These are phyloP conservation scores for Sanghuangporus sanghuang DNA, from an alignment of 1,284 basidiomycete genomes.

Conservation along the genomic window DNA sequence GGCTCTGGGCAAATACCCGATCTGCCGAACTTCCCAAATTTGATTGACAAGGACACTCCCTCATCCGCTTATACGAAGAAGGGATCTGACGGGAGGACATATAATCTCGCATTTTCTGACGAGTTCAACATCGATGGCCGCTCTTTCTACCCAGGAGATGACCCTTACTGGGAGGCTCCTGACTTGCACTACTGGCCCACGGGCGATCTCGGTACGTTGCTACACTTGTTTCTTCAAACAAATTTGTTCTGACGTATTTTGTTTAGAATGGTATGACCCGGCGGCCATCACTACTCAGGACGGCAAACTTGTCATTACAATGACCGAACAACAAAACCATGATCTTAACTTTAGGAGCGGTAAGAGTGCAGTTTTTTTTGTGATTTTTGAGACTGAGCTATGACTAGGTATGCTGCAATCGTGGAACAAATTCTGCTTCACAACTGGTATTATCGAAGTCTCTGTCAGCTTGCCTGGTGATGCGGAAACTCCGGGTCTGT, in stretches of 20 bases:
- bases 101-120: slow-evolving; percentile 46
- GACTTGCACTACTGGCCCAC: slow-evolving; percentile 61
- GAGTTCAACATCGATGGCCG: slow-evolving; percentile 50
- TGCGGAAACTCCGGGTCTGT: slow-evolving; percentile 36
- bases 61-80: slow-evolving; percentile 14
- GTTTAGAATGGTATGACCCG: slow-evolving; percentile 53
- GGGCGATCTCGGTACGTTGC: slow-evolving; percentile 32
- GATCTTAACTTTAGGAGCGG: slow-evolving; percentile 44
- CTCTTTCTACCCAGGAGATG: slow-evolving; percentile 44
- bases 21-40: slow-evolving; percentile 46
- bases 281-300: slow-evolving; percentile 46
- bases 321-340: slow-evolving; percentile 41
- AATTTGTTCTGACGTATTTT: not conserved
- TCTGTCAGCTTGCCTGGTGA: slow-evolving; percentile 44
- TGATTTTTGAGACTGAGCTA: not conserved
- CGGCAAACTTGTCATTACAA: slow-evolving; percentile 50
- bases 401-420: slow-evolving; percentile 26
- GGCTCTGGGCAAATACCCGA: slow-evolving; percentile 64
- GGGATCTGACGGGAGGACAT: slow-evolving; percentile 25
- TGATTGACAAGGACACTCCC: slow-evolving; percentile 21
- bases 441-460: slow-evolving; percentile 62
- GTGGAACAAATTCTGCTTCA: slow-evolving; percentile 80
- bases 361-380: not conserved
- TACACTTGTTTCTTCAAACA: not conserved
- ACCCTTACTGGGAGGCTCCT: slow-evolving; percentile 46